These are phyloP conservation scores for Myxozyma neglecta DNA, from an alignment of 805 yeast species.

Conservation along the genomic window DNA sequence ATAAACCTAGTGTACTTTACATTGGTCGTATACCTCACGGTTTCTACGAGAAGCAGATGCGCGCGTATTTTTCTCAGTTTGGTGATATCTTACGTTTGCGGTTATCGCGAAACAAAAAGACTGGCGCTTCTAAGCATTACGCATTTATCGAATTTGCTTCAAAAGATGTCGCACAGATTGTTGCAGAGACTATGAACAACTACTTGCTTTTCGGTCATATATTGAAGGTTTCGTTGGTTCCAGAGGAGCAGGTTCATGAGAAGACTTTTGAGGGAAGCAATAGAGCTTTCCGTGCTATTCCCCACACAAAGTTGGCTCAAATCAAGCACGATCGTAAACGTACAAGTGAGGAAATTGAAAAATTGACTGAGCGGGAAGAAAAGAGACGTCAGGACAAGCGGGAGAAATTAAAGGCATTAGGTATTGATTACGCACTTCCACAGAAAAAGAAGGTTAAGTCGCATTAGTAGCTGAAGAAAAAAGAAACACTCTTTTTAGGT, in stretches of 20 bases:
- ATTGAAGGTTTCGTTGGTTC: slow-evolving; percentile 65
- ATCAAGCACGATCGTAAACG: slow-evolving; percentile 58
- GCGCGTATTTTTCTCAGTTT: slow-evolving; percentile 83
- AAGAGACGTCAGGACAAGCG: slow-evolving; percentile 48
- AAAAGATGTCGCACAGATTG: slow-evolving; percentile 76
- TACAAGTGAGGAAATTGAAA: slow-evolving; percentile 56
- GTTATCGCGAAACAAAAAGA: slow-evolving; percentile 82
- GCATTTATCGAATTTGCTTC: slow-evolving; percentile 84
- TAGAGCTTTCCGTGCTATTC: slow-evolving; percentile 55
- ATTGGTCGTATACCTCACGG: slow-evolving; percentile 92
- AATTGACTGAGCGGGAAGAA: slow-evolving; percentile 50
- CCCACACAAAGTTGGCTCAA: slow-evolving; percentile 58
- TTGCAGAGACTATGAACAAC: slow-evolving; percentile 94
- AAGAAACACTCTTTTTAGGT: background rate
- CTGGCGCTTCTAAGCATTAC: slow-evolving; percentile 88
- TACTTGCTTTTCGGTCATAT: slow-evolving; percentile 86
- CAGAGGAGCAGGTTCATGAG: slow-evolving; percentile 42
- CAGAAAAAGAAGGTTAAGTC: slow-evolving; percentile 11
- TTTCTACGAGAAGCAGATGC: slow-evolving; percentile 72
- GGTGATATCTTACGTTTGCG: slow-evolving; percentile 79
- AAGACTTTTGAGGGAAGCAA: slow-evolving; percentile 61
- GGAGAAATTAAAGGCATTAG: slow-evolving; percentile 53
- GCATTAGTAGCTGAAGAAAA: background rate
- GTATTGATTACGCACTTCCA: slow-evolving; percentile 52
- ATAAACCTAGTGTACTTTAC: slow-evolving; percentile 54